Base-by-base conservation (phyloP, 441 rosid genomes). In the Syzygium syzygioides region DNA sequence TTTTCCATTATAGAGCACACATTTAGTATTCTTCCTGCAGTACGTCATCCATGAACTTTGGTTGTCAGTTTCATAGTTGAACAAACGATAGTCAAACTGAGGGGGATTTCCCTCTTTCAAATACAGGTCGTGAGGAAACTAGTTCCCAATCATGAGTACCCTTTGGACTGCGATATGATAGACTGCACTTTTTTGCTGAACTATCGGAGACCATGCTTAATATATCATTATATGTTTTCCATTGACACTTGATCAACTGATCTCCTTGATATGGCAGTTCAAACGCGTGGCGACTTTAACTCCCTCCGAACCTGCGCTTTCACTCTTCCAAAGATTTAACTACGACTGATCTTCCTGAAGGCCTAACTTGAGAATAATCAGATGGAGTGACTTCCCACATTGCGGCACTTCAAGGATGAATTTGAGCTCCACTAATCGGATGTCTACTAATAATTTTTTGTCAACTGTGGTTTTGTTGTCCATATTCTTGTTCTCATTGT, bases 211-310 rank as follows among this genome's bases (percentile, higher is more conserved):
- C 1, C 55, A 23, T 53, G 50, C 62, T 83, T 34, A 6, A 34
- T 6, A 41, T 55, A 62, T 25, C 18, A 85, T 26, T 86, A 45
- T 25, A 25, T 18, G 26, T 85, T 88, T 66, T 55, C 59, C 7
- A 13, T 10, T 5, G 56, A 64, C 41, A 30, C 68, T 64, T 23
- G 84, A 86, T 90, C 88, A 88, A 85, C 56, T 57, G 57, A 85
- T 84, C 85, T 87, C 55, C 59, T 91, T 87, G 50, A 87, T 80
- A 71, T 92, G 90, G 86, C 97, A 97, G 99, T 97, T 95, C 95
- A 96, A 95, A 90, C 76, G 94, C 25, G 98, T 96, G 90, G 98
- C 99, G 57, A 94, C 89, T 83, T 71, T 95, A 94, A 92, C 88
- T 83, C 89, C 98, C 83, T 92, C 91, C 11, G 92, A 92, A 88